Conservation (phyloP, 345 rosid species). For the Citrus sp. region DNA sequence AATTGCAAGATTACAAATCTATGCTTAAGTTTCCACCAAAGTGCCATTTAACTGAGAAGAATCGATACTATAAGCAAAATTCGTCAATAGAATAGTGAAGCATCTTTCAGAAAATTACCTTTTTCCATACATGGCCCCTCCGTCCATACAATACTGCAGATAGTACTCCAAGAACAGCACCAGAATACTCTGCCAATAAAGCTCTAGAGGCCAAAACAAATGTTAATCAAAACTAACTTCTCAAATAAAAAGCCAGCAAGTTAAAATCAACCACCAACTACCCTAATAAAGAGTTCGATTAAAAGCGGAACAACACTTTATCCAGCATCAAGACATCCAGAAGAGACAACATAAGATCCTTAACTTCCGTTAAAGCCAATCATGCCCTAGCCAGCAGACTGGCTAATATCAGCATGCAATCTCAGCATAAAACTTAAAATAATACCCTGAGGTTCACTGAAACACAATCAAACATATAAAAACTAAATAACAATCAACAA, state of each 20-base stretch:
- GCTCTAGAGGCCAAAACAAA: conserved; percentile 45
- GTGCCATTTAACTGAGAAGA: neutral
- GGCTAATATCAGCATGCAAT: neutral
- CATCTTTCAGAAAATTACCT: conserved; percentile 46
- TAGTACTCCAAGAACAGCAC: conserved; percentile 94
- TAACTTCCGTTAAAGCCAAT: neutral
- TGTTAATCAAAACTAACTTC: neutral
- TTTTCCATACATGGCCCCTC: conserved; percentile 74
- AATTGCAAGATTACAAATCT: neutral
- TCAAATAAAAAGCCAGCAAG: neutral
- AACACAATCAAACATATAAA: neutral
- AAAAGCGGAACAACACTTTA: neutral
- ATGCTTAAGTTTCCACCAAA: neutral
- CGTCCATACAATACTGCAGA: conserved; percentile 88
- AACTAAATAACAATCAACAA: too few relatives aligned
- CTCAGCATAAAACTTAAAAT: neutral
- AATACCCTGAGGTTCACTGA: neutral
- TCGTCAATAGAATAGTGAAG: neutral
- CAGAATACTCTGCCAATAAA: conserved; percentile 94
- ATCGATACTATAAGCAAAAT: neutral
- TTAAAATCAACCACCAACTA: neutral
- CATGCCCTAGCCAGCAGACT: neutral
- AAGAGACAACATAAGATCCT: neutral
- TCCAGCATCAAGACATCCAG: neutral
- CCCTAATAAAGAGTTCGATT: neutral